Evolutionary conservation across 2,329 filamentous ascomycete genomes (phyloP), one percentile per base, ranked within the genome.

Genomic region (Fonsecaea erecta): DNA sequence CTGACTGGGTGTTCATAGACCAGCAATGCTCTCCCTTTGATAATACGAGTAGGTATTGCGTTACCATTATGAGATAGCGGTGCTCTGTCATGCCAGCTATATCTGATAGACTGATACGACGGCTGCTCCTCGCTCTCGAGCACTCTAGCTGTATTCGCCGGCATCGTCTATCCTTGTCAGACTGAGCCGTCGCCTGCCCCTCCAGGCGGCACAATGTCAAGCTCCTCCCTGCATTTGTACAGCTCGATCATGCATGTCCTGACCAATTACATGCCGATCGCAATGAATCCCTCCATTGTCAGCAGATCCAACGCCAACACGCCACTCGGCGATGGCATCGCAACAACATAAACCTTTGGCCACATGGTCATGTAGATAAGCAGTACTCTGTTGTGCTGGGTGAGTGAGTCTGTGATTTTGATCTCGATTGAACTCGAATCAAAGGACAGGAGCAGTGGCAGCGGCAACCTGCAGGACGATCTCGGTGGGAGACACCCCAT

Each of bases 401-500:
- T 3, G 28, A 30, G 21, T 11, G 43, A 48, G 3, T 24, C 18
- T 11, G 11, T 24, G 43, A 48, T 5, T 12, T 24, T 24, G 43
- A 48, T 48, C 43, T 48, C 18, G 18, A 48, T 48, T 24, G 43
- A 48, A 24, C 18, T 48, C 18, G 43, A 48, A 48, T 48, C 9
- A 24, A 12, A 24, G 18, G n/a, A 24, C 9, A 30, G 32, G 18
- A 43, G 9, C 3, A 21, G 21, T 7, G 14, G 35, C 43, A 46
- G 18, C 37, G 56, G 56, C 18, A 48, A 32, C 6, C 4, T n/a
- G 56, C 56, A 59, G 21, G 37, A 32, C 37, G 56, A 48, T 59
- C 56, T 51, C 40, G 9, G 9, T n/a, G 43, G 35, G 5, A 48
- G 8, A 48, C 43, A 48, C 43, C 43, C 18, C 12, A 11, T 48